Evolutionary conservation across 768 basidiomycete genomes (phyloP), one percentile per base, ranked within the genome.

Genomic region (Pisolithus microcarpus): DNA sequence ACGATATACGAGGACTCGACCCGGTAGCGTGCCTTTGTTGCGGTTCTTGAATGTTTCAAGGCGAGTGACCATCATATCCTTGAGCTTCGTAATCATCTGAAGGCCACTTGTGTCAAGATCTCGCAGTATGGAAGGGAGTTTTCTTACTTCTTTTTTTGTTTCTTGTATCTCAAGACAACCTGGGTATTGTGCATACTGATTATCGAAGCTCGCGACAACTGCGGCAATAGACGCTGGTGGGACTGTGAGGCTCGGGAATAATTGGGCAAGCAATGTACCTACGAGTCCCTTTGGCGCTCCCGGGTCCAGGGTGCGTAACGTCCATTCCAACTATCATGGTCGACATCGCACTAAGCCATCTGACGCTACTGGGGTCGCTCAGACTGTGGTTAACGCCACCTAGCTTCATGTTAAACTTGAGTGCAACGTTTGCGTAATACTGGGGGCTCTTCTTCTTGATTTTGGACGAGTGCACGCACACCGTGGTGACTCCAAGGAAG

Each of bases 241-340:
- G 18, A 45, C 13, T 50, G 4, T n/a, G 24, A 9, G 36, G 16
- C 39, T 9, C 10, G n/a, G 2, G 11, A 28, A 38, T 18, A 8
- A n/a, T 26, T 3, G 24, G 18, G 28, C 31, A 16, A 37, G 7
- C 0, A 9, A 51, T 15, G 24, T 38, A 37, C 67, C 51, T 51
- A 67, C 65, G 74, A 16, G 79, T 79, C 13, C 79, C 76, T 26
- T 62, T 60, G 55, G 80, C 74, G 51, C 84, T 87, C 2, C 84
- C 83, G 5, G 80, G 82, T 18, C 88, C 85, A 19, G 88, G 87
- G 66, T 91, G 88, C 1, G 86, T 90, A 21, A 87, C 85, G 46
- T 79, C 79, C 70, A 78, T 77, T 16, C 78, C 78, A 4, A 80
- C 75, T 38, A 80, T 52, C 76, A 80, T 79, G 16, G 78, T 80